Conservation (phyloP, 805 yeast species). For the Lipomyces starkeyi region DNA sequence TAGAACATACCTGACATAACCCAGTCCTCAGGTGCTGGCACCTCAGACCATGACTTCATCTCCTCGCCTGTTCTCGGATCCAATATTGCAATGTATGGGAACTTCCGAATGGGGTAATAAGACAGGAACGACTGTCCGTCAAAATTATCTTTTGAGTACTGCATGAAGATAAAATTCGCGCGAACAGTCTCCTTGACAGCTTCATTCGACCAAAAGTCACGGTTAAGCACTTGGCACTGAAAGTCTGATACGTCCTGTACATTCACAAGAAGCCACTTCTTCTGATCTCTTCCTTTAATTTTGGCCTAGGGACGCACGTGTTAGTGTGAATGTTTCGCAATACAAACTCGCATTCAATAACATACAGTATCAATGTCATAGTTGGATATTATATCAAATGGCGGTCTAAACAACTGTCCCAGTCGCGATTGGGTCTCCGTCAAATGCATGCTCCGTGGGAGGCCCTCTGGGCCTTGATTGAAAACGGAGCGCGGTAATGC, state of each 20-base stretch:
- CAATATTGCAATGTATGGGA: constrained; percentile 88
- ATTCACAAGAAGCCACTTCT: constrained; percentile 86
- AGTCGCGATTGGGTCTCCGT: constrained; percentile 64
- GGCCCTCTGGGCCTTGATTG: constrained; percentile 51
- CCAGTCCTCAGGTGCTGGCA: constrained; percentile 35
- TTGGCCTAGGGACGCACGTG: constrained; percentile 57
- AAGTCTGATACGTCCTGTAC: constrained; percentile 87
- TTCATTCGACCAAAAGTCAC: constrained; percentile 88
- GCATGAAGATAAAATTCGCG: constrained; percentile 79
- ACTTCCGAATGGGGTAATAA: constrained; percentile 69
- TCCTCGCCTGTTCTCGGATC: constrained; percentile 98
- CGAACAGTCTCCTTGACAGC: constrained; percentile 67
- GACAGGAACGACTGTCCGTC: constrained; percentile 74
- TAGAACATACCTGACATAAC: constrained; percentile 17
- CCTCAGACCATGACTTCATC: constrained; percentile 72
- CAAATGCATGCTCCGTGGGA: neutral
- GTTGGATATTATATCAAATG: constrained; percentile 82
- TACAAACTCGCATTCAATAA: neutral
- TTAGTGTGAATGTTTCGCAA: neutral
- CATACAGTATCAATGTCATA: constrained; percentile 61
- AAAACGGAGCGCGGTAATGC: constrained; percentile 50
- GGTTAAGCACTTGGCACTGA: constrained; percentile 83
- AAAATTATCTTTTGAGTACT: constrained; percentile 78
- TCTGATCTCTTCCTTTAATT: constrained; percentile 61
- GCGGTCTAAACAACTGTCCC: constrained; percentile 88